Percentiles rank a stretch among this genome's conserved stretches.
These are phyloP conservation scores for Pseudohalonectria lignicola DNA, from an alignment of 2,329 filamentous ascomycete genomes.

Conservation along the genomic window DNA sequence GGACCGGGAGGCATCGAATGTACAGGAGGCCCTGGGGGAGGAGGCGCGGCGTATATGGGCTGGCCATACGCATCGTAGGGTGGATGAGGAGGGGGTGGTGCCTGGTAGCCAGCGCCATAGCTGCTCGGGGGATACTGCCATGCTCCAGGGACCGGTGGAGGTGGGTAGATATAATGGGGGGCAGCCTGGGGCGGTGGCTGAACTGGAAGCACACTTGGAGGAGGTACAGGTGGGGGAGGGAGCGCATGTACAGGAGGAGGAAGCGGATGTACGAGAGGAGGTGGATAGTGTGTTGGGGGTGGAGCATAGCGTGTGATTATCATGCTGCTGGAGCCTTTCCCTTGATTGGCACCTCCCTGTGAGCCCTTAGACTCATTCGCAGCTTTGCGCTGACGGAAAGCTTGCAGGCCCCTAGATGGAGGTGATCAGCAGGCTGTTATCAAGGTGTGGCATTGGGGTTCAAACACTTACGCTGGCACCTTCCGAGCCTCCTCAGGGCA, in stretches of 20 bases:
- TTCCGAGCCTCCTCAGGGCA: slow-evolving; percentile 38
- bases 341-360: slow-evolving; percentile 4
- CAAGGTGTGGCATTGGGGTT: slow-evolving; percentile 2
- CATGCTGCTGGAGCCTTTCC: slow-evolving; percentile 20
- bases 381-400: slow-evolving; percentile 12
- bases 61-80: slow-evolving; percentile 7
- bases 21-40: not conserved
- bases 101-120: slow-evolving; percentile 8
- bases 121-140: slow-evolving; percentile 8
- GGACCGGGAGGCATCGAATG: too few species aligned
- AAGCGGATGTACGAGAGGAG: slow-evolving; percentile 8
- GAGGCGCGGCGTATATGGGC: not conserved
- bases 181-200: not conserved
- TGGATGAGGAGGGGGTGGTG: slow-evolving; percentile 6
- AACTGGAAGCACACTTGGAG: too few species aligned
- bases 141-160: slow-evolving; percentile 1
- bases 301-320: slow-evolving; percentile 25
- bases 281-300: slow-evolving; percentile 16
- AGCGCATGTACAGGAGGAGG: not conserved
- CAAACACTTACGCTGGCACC: slow-evolving; percentile 32
- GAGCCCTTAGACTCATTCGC: slow-evolving; percentile 4
- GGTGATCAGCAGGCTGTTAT: not conserved
- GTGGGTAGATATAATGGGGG: not conserved
- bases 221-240: too few species aligned
- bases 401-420: slow-evolving; percentile 11